Percentiles rank a stretch among this genome's conserved stretches.
Evolutionary conservation across 1,284 basidiomycete species (phyloP).

Genomic region (Naganishia sp.): DNA sequence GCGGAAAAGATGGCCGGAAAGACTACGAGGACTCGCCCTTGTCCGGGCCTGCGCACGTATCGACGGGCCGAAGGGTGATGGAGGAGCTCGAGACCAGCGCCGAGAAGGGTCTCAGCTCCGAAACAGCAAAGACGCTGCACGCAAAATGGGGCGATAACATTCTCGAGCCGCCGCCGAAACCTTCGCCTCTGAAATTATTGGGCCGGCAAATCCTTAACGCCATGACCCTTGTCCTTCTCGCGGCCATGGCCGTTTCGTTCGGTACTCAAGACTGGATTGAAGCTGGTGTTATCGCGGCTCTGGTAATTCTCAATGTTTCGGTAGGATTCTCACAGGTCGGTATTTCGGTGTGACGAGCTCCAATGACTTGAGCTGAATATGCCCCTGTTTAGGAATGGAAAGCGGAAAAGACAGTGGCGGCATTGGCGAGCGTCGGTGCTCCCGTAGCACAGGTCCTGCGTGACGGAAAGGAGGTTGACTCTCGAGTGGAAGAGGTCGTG

Average conservation of each 20-base stretch:
- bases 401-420: conserved; percentile 56
- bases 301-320: conserved; percentile 62
- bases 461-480: conserved; percentile 57
- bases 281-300: conserved; percentile 65
- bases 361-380: not conserved
- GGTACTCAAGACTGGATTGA: conserved; percentile 66
- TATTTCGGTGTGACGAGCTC: not conserved
- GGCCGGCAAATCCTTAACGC: conserved; percentile 32
- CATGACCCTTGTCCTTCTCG: conserved; percentile 33
- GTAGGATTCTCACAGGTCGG: conserved; percentile 49
- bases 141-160: conserved; percentile 32
- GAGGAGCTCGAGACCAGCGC: conserved; percentile 26
- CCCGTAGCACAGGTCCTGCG: conserved; percentile 66
- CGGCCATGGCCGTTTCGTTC: conserved; percentile 58
- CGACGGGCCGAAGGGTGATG: conserved; percentile 22
- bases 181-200: conserved; percentile 30
- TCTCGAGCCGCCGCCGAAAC: conserved; percentile 30
- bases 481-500: conserved; percentile 64
- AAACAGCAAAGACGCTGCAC: conserved; percentile 12
- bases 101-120: conserved; percentile 22
- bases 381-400: conserved; percentile 50
- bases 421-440: conserved; percentile 56
- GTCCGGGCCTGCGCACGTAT: conserved; percentile 26
- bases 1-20: conserved; percentile 8
- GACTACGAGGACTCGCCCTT: conserved; percentile 20